These are phyloP conservation scores for Colletotrichum incanum DNA, from an alignment of 2,329 filamentous ascomycete species.

Conservation along the genomic window DNA sequence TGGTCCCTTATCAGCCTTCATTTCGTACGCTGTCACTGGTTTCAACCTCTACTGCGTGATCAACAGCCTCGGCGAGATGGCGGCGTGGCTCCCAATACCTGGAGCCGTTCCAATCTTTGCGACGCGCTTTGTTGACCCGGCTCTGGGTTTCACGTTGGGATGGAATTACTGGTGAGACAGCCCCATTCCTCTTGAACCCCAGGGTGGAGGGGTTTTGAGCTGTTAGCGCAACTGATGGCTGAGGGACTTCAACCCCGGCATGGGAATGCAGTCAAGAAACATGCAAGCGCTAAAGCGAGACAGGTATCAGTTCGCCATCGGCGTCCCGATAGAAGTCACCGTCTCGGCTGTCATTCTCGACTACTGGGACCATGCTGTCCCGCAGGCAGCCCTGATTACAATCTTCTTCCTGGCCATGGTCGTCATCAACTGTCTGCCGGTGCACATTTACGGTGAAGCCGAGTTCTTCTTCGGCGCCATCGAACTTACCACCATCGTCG, in stretches of 20 bases:
- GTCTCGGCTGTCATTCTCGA: conserved; percentile 63
- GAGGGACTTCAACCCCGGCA: neutral
- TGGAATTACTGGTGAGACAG: conserved; percentile 64
- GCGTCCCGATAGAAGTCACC: conserved; percentile 64
- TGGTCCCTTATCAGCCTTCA: conserved; percentile 58
- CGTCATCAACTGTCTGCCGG: conserved; percentile 56
- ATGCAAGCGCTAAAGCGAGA: neutral
- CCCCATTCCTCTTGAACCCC: neutral
- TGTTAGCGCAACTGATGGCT: neutral
- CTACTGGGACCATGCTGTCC: conserved; percentile 56
- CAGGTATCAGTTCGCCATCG: conserved; percentile 63
- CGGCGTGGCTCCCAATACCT: conserved; percentile 73
- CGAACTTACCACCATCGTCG: conserved; percentile 65
- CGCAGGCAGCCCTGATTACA: conserved; percentile 53
- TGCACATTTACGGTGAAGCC: conserved; percentile 67
- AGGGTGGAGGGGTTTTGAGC: neutral
- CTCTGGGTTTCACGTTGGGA: conserved; percentile 64
- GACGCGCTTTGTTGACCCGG: conserved; percentile 63
- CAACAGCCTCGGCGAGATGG: conserved; percentile 70
- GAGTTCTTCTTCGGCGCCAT: conserved; percentile 67
- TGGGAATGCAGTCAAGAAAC: neutral
- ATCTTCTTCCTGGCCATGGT: conserved; percentile 57
- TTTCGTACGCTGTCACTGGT: conserved; percentile 61
- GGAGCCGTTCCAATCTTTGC: conserved; percentile 68
- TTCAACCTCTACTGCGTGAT: conserved; percentile 66